phyloP scores from a whole-genome alignment of 768 basidiomycete species.

The Porphyrellus cyaneotinctus region DNA sequence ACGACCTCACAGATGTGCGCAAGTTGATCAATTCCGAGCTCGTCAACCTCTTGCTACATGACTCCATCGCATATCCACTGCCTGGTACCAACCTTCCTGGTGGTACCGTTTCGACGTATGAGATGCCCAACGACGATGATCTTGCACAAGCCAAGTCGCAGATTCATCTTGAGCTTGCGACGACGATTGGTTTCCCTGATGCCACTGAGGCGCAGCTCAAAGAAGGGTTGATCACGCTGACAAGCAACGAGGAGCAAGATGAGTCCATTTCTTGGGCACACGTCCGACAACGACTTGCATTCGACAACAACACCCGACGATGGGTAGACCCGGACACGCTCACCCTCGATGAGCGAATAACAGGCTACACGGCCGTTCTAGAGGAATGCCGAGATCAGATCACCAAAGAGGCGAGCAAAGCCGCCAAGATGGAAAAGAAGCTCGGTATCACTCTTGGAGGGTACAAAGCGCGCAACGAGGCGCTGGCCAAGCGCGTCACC shows the following conservation, averaged over 20 bases:
- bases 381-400: constrained; percentile 64
- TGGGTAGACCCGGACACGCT: constrained; percentile 70
- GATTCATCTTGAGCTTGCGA: constrained; percentile 79
- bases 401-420: constrained; percentile 75
- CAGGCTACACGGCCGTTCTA: constrained; percentile 61
- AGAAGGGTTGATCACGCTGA: constrained; percentile 64
- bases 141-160: constrained; percentile 63
- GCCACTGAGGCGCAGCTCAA: constrained; percentile 77
- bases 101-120: constrained; percentile 62
- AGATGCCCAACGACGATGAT: constrained; percentile 72
- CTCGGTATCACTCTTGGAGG: constrained; percentile 85
- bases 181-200: constrained; percentile 77
- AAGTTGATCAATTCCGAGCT: constrained; percentile 75
- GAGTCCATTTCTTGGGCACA: constrained; percentile 69
- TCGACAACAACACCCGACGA: constrained; percentile 46
- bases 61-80: constrained; percentile 81
- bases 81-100: constrained; percentile 83
- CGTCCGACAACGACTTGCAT: constrained; percentile 58
- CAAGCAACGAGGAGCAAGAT: constrained; percentile 58
- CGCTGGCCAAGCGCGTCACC: constrained; percentile 57
- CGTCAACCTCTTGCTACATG: constrained; percentile 75
- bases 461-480: constrained; percentile 72
- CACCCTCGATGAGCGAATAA: constrained; percentile 53
- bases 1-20: constrained; percentile 48
- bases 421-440: constrained; percentile 87